These are phyloP conservation scores for Metschnikowia matae DNA, from an alignment of 805 yeast genomes.

Conservation along the genomic window DNA sequence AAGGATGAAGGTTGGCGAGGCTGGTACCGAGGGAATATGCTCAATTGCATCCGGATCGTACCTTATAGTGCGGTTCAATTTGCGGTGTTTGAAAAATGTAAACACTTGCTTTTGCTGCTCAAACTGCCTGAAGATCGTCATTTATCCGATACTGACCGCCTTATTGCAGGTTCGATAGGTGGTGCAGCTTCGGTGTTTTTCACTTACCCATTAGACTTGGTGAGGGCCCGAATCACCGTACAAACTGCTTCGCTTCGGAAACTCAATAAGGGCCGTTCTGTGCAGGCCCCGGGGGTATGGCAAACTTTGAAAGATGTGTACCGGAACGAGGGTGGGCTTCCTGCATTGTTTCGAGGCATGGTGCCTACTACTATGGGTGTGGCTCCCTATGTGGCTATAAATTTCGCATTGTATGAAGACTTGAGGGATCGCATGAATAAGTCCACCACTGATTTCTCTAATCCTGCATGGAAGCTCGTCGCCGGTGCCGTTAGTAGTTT, in stretches of 20 bases:
- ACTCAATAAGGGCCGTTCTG: slow-evolving; percentile 42
- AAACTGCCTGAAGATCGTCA: slow-evolving; percentile 25
- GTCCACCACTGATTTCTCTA: slow-evolving; percentile 31
- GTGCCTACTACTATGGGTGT: slow-evolving; percentile 92
- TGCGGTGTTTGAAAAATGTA: slow-evolving; percentile 69
- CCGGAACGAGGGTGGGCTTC: slow-evolving; percentile 73
- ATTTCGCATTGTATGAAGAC: slow-evolving; percentile 85
- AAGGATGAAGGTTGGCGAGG: slow-evolving; percentile 91
- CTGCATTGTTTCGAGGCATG: slow-evolving; percentile 77
- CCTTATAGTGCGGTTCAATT: slow-evolving; percentile 96
- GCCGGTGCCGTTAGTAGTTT: slow-evolving; percentile 89
- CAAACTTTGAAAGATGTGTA: slow-evolving; percentile 57
- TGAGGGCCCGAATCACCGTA: slow-evolving; percentile 82
- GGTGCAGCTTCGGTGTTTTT: slow-evolving; percentile 76
- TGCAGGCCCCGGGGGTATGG: slow-evolving; percentile 69
- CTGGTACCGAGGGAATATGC: slow-evolving; percentile 82
- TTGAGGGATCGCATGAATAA: slow-evolving; percentile 54
- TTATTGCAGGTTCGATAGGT: slow-evolving; percentile 74
- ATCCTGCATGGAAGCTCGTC: slow-evolving; percentile 53
- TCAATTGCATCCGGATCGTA: slow-evolving; percentile 83
- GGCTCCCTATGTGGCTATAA: slow-evolving; percentile 92
- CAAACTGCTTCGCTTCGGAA: slow-evolving; percentile 71
- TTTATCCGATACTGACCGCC: slow-evolving; percentile 53
- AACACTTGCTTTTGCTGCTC: slow-evolving; percentile 31
- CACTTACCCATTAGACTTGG: slow-evolving; percentile 89